Evolutionary conservation across 768 basidiomycete species (phyloP), one percentile per base, ranked within the genome.

Genomic region (Leccinum fibrillosum): DNA sequence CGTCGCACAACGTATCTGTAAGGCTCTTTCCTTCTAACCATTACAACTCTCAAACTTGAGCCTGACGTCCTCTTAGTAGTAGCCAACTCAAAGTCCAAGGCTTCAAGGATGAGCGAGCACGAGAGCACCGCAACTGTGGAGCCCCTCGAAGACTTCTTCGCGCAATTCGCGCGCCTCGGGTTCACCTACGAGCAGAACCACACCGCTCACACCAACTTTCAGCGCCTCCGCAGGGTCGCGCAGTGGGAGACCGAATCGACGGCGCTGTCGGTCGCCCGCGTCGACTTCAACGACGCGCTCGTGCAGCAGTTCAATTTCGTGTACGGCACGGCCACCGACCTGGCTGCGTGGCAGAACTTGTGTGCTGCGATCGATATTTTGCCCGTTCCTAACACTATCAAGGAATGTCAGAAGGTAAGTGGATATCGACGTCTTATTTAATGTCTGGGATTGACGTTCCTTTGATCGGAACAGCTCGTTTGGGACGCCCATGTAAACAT

Each of bases 401-500:
- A 53, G 0, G 66, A 44, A 5, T 71, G 70, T 54, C 53, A 48
- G 9, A 12, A 5, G 6, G 70, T 71, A 28, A 54, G 65, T 57
- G 13, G 9, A 9, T 1, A 21, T 48, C 47, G n/a, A 26, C 2
- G 21, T 34, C 37, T 1, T 15, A 6, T 8, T 2, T 11, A 37
- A 39, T 39, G 17, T 19, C 39, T 42, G n/a, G 37, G 37, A 42
- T 19, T 19, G 42, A 44, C 42, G 39, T 19, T 42, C 5, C 4
- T 21, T 13, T 2, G 25, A 39, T 44, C 19, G 42, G 42, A 44
- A 44, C 11, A 66, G 72, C 56, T 47, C n/a, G 65, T 75, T 5
- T 56, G 62, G 56, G 64, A 62, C 15, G 62, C 69, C 6, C 63
- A 74, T 32, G 73, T 76, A 25, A 76, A 77, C 44, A 64, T 76